Evolutionary conservation across 495 filamentous ascomycete species (phyloP), one percentile per base, ranked within the genome.

Genomic region (Neurospora sp.): DNA sequence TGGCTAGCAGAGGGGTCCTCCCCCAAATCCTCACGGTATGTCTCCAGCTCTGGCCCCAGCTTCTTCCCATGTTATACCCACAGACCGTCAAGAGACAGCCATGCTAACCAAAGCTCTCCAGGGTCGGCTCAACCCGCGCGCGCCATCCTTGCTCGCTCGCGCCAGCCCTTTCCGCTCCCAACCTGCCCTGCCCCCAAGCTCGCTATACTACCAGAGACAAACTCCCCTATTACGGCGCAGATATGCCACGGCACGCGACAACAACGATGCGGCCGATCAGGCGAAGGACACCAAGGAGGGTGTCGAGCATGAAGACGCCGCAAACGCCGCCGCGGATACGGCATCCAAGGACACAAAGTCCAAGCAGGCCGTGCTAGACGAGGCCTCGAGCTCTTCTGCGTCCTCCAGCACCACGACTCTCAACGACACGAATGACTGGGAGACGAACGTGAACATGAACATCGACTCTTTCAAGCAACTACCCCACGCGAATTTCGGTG

Each of bases 391-490:
- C 59, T 73, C 80, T 37, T 79, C 78, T 22, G 75, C 73, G 37
- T 69, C 78, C 22, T 74, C 80, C 40, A 73, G 73, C 41, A 73
- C 75, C 39, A 76, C 79, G 44, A 74, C 71, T n/a, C 78, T 77
- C 45, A 74, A 79, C 27, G 79, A 83, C 39, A 77, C 76, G 41
- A 79, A 79, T 44, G 81, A 84, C 77, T 97, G 94, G 94, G 94
- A 97, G 73, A 88, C 93, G 22, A 90, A 94, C 73, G 90, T 90
- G 3, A 86, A 94, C 77, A 87, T 89, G 41, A 85, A 89, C 59
- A 92, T 96, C 74, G 89, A 90, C 45, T 85, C 88, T 27, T 97
- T 97, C 84, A 89, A 90, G n/a, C 88, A 97, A 75, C 89, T 97
- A 10, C 94, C 94, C 0, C 92, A 94, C 71, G 86, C 88, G 73